These are phyloP conservation scores for Stagonosporopsis chrysanthemi DNA, from an alignment of 2,329 filamentous ascomycete species.

Conservation along the genomic window DNA sequence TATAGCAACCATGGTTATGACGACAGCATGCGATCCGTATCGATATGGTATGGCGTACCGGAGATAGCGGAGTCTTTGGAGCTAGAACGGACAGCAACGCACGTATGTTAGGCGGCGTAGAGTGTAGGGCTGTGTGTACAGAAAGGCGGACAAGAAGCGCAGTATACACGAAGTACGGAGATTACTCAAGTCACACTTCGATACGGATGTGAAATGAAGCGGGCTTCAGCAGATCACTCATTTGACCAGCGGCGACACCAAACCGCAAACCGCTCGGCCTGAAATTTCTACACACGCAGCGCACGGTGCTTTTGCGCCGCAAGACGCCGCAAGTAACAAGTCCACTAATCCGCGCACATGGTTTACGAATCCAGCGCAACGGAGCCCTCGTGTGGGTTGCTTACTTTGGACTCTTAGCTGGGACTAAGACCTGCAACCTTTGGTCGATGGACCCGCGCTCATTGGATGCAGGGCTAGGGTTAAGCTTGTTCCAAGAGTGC, in stretches of 20 bases:
- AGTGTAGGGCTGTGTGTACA: not conserved
- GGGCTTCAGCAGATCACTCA: slow-evolving; percentile 14
- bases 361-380: slow-evolving; percentile 2
- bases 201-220: slow-evolving; percentile 9
- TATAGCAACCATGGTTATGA: slow-evolving; percentile 30
- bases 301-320: slow-evolving; percentile 15
- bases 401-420: slow-evolving; percentile 11
- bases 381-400: slow-evolving; percentile 10
- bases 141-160: not conserved
- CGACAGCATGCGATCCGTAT: slow-evolving; percentile 18
- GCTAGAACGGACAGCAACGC: slow-evolving; percentile 14
- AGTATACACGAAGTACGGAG: not conserved
- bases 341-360: slow-evolving; percentile 8
- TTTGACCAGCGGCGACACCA: slow-evolving; percentile 12
- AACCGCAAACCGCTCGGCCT: slow-evolving; percentile 10
- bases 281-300: slow-evolving; percentile 16
- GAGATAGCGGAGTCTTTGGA: slow-evolving; percentile 14
- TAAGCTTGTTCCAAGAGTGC: slow-evolving; percentile 46
- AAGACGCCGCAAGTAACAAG: slow-evolving; percentile 7
- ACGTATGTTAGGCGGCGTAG: not conserved
- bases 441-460: slow-evolving; percentile 11
- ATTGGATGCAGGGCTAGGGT: slow-evolving; percentile 33
- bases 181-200: slow-evolving; percentile 9
- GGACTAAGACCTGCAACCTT: slow-evolving; percentile 3
- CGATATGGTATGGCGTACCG: slow-evolving; percentile 18